Base-by-base conservation (phyloP, 106 monocot species). In the Xerophyta viscosa region DNA sequence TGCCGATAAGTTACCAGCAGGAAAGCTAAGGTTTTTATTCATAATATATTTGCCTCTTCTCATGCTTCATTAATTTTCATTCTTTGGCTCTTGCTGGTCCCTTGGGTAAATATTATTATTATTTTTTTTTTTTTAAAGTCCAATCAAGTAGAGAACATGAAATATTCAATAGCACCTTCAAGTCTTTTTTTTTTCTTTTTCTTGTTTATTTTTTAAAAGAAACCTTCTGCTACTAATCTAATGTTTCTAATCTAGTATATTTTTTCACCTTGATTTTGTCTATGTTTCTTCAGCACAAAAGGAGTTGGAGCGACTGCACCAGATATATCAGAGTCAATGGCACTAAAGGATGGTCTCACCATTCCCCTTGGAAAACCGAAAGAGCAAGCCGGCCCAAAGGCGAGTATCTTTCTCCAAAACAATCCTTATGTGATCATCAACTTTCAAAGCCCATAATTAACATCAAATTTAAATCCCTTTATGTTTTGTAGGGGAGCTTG, bases 361-460 rank as follows among this genome's bases (percentile, higher is more conserved):
- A 78, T 94, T 29, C 88, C 94, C 8, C 72, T 88, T 33, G 94
- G 94, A 12, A 73, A 65, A 52, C 81, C 94, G 10, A 88, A 76
- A 57, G 44, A 78, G 53, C 57, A 66, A 33, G 7, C 54, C 3
- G 69, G 36, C 39, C 17, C 28, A 18, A 54, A 75, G 76, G 92
- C 83, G 70, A 41, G 70, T 15, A 21, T 25, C 15, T 42, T 48
- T 8, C 37, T 51, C 15, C 15, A 8, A 12, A 51, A 31, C 1
- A 12, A 19, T 19, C 7, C 14, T 19, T 20, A 54, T 30, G 29
- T 15, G 24, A 17, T 26, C 1, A 50, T 27, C 21, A 50, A 12
- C 50, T 1, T 50, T 25, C 24, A 25, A n/a, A n/a, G n/a, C n/a
- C n/a, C n/a, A n/a, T n/a, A n/a, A n/a, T n/a, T n/a, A n/a, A n/a